Percentiles rank a stretch among this genome's conserved stretches.
Evolutionary conservation across 371 early-diverging fungal species (phyloP).

Genomic region (Dinochytrium kinnereticum): DNA sequence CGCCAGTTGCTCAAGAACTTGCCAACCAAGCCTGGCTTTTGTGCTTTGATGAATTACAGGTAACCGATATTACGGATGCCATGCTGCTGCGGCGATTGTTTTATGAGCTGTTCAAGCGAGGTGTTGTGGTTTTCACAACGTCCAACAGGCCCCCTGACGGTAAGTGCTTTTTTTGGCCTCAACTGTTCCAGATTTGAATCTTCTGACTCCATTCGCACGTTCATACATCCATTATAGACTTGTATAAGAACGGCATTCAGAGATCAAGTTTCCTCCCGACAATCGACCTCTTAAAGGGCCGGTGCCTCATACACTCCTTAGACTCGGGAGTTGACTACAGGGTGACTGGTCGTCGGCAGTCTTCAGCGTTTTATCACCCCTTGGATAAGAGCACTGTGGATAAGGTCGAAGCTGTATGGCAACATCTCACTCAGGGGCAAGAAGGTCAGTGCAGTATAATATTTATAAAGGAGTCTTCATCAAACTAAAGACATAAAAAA

Average conservation of each 20-base stretch:
- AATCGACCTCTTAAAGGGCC: constrained; percentile 82
- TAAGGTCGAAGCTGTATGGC: constrained; percentile 18
- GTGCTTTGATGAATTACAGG: constrained; percentile 97
- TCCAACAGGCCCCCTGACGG: constrained; percentile 93
- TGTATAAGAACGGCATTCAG: constrained; percentile 96
- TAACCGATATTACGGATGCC: constrained; percentile 96
- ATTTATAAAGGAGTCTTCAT: no score
- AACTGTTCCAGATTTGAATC: no score
- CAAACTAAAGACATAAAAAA: no score
- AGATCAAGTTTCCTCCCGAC: constrained; percentile 88
- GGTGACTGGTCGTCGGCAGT: constrained; percentile 32
- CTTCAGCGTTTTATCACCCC: constrained; percentile 14
- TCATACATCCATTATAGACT: constrained; percentile 49
- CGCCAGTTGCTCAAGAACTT: constrained; percentile 81
- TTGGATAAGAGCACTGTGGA: not conserved
- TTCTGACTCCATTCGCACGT: no score
- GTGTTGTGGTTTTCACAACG: constrained; percentile 90
- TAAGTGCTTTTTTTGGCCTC: constrained; percentile 25
- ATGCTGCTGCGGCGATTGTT: constrained; percentile 88
- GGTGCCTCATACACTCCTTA: constrained; percentile 79
- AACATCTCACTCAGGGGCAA: constrained; percentile 25
- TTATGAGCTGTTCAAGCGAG: constrained; percentile 78
- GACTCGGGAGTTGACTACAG: constrained; percentile 93
- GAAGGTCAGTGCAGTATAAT: no score
- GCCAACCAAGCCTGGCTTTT: constrained; percentile 80